Evolutionary conservation across 768 basidiomycete species (phyloP), one percentile per base, ranked within the genome.

Genomic region (Boletus insuetus): DNA sequence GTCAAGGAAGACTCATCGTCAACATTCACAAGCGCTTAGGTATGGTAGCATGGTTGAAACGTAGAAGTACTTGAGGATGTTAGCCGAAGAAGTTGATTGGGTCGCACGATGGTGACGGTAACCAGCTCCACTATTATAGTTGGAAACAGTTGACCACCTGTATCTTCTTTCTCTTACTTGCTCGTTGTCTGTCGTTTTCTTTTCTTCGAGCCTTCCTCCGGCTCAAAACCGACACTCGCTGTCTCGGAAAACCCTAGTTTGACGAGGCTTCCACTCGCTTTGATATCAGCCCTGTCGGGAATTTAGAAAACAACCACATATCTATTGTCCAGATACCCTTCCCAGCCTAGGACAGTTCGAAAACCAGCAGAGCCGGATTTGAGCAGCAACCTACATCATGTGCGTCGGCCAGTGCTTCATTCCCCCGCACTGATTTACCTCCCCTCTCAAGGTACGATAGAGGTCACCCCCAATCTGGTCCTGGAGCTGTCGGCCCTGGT

Each of bases 371-470:
- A 73, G 43, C 71, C 79, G 31, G 75, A 84, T 59, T 79, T 80
- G 14, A 83, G 84, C 67, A 76, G 74, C 53, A 74, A 82, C 82
- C 51, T 85, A 87, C 69, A 82, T 83, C 68, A 77, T 87, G 89
- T 91, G 72, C 37, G 86, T 79, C 46, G 31, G 41, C 45, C 40
- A 52, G 44, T 45, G 51, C 32, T 31, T 53, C 29, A 52, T 56
- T 48, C 35, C 40, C 10, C 49, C 49, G 37, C 61, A 14, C 46
- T 56, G 19, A 60, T 37, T 54, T 31, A 51, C 55, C 42, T n/a
- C 8, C 22, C 43, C 40, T 45, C 22, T 8, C 31, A 65, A 89
- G 87, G 60, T 89, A 90, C 59, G 81, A 87, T 73, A 79, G 77
- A 65, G 70, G 68, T 55, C 76, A 75, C 57, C 78, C 82, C 49